phyloP scores from a whole-genome alignment of 257 asterid species.

The Coffea eugenioides region DNA sequence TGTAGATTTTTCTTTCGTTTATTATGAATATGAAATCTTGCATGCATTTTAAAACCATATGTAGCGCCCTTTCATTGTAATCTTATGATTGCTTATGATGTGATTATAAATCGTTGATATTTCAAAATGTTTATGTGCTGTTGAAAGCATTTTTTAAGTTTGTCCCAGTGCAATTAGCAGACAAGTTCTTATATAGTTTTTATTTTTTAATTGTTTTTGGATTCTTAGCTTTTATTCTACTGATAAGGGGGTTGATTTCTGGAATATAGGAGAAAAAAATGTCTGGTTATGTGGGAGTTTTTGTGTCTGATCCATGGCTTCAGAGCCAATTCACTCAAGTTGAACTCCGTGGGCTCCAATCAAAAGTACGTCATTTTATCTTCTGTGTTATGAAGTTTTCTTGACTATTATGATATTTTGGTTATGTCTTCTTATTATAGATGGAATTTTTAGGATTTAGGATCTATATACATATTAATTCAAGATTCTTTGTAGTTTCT shows the following conservation, averaged over 20 bases:
- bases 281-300: slow-evolving; percentile 68
- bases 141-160: background rate
- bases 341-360: slow-evolving; percentile 69
- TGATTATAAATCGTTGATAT: background rate
- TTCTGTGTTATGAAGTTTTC: background rate
- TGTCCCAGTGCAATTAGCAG: background rate
- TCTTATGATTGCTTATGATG: background rate
- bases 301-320: slow-evolving; percentile 76
- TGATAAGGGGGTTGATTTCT: slow-evolving; percentile 9
- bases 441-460: too few relatives aligned
- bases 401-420: too few relatives aligned
- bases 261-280: slow-evolving; percentile 25
- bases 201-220: background rate
- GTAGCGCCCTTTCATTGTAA: too few relatives aligned
- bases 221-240: background rate
- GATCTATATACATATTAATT: background rate
- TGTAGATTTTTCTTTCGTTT: background rate
- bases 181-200: background rate
- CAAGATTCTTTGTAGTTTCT: slow-evolving; percentile 36
- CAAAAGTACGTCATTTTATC: slow-evolving; percentile 38
- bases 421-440: background rate
- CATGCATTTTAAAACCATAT: background rate
- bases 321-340: slow-evolving; percentile 90
- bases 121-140: background rate
- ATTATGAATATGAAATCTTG: too few relatives aligned